Evolutionary conservation across 495 filamentous ascomycete genomes (phyloP).

Genomic region (Penicillium macrosclerotiorum): DNA sequence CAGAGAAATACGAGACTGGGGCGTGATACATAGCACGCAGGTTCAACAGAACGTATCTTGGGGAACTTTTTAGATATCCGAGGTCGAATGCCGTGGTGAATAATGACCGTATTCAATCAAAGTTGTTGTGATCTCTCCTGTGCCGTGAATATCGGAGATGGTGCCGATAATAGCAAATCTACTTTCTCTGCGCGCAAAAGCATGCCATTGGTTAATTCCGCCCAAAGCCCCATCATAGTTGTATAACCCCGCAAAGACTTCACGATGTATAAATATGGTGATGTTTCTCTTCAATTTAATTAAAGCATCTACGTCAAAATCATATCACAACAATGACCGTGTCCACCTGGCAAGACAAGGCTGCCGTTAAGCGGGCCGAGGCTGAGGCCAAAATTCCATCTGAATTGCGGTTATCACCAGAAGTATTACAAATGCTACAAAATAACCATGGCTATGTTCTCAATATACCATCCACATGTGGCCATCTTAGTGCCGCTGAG

Average conservation of each 20-base stretch:
- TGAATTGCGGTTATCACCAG: conserved; percentile 7
- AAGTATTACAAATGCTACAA: neutral
- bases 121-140: too few relatives aligned
- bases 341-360: conserved; percentile 10
- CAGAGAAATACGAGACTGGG: too few relatives aligned
- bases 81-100: too few relatives aligned
- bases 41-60: too few relatives aligned
- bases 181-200: too few relatives aligned
- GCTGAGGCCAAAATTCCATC: conserved; percentile 6
- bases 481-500: neutral
- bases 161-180: too few relatives aligned
- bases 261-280: neutral
- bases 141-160: too few relatives aligned
- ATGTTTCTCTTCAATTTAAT: neutral
- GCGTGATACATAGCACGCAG: too few relatives aligned
- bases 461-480: neutral
- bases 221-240: neutral
- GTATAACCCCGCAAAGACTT: too few relatives aligned
- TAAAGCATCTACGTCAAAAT: neutral
- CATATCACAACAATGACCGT: conserved; percentile 6
- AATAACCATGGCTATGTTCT: neutral
- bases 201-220: neutral
- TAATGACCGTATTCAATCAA: too few relatives aligned
- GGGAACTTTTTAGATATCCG: too few relatives aligned
- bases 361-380: conserved; percentile 8